Base-by-base conservation (phyloP, 352 stramenopile species). In the Phytophthora megakarya region DNA sequence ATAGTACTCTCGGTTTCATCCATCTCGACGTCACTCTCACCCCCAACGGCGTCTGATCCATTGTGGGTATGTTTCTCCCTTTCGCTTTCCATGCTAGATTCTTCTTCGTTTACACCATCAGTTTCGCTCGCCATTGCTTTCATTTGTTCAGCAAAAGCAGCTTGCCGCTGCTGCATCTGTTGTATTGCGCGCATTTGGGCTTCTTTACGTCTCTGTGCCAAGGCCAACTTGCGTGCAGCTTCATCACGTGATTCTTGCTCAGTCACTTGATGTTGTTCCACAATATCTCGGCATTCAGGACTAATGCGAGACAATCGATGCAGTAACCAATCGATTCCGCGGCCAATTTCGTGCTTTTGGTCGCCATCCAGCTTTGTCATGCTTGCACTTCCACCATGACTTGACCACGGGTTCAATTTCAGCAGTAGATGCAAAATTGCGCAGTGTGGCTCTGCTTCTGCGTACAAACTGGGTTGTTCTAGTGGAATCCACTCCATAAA, bases 321-420 rank as follows among this genome's bases (percentile, higher is more conserved):
- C n/a, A 92, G 53, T 13, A 93, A 52, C 85, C 85, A 93, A 57
- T 93, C 85, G 26, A 93, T 75, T 0, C 80, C 85, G 39, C 85
- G 82, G 16, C 85, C 85, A 46, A 92, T 87, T 65, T 93, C 85
- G 56, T 93, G 85, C 54, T 93, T 93, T 48, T 92, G 85, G 58
- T 93, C 85, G 11, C 85, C 85, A 40, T 93, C 85, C 22, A 93
- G 50, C 30, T 81, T 82, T 15, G 82, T 79, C 70, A 79, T 83
- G 18, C 75, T 82, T 30, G 70, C 73, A 46, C 75, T 81, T 26
- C 79, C 71, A 38, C 73, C 73, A 21, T 78, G 77, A 9, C 73
- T 76, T 0, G 81, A 81, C 85, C 85, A 93, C 22, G 85, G 85
- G 21, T 93, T 89, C 26, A 93, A 55, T 48, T 86, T 82, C 35